A percentile compares a stretch with the other conserved stretches of the same genome.
phyloP scores from a whole-genome alignment of 345 rosid genomes.

The Excoecaria agallocha region DNA sequence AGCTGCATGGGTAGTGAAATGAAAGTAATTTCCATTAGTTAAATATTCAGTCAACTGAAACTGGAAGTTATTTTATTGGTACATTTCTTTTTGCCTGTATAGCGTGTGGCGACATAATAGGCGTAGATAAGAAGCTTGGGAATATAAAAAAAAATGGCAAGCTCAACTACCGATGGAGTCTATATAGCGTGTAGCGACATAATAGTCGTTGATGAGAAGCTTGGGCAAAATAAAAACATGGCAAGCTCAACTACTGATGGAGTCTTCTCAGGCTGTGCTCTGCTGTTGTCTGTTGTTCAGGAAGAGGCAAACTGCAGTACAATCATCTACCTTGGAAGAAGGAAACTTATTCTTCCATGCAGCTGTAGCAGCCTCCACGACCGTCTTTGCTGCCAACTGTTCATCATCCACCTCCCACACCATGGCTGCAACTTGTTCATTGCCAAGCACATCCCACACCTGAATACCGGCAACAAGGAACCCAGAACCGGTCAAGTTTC shows the following conservation, averaged over 20 bases:
- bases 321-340: conserved; percentile 57
- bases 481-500: no score
- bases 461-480: conserved; percentile 2
- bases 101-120: no score
- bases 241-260: not conserved
- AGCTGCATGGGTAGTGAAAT: not conserved
- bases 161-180: no score
- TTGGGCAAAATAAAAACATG: not conserved
- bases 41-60: no score
- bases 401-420: conserved; percentile 44
- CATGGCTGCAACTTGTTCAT: conserved; percentile 52
- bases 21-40: no score
- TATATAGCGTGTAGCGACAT: no score
- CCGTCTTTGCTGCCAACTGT: conserved; percentile 49
- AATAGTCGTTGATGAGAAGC: no score
- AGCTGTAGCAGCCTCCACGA: conserved; percentile 58
- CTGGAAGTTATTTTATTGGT: no score
- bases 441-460: conserved; percentile 85
- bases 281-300: conserved; percentile 33
- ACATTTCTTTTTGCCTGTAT: no score
- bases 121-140: no score
- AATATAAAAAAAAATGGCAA: no score
- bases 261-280: not conserved
- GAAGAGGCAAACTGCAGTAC: conserved; percentile 63
- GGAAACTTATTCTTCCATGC: conserved; percentile 70